phyloP scores from a whole-genome alignment of 2,329 filamentous ascomycete species.

The Arthrobotrys sinensis region DNA sequence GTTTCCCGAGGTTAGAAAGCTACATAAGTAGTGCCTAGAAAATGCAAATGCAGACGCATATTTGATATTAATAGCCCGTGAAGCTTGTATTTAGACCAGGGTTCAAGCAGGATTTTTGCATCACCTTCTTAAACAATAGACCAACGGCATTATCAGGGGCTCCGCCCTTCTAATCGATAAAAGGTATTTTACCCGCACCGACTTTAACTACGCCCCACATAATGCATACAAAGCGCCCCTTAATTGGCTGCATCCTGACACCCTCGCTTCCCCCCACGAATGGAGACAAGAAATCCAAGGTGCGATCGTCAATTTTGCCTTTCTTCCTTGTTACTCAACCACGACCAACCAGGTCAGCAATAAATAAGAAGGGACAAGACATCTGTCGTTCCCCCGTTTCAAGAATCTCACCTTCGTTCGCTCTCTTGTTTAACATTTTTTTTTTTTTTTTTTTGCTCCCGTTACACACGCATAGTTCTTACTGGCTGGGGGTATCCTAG shows the following conservation, averaged over 20 bases:
- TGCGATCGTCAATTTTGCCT: neutral
- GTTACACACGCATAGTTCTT: conserved; percentile 23
- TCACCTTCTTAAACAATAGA: neutral
- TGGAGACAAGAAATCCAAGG: neutral
- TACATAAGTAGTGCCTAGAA: conserved; percentile 5
- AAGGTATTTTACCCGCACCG: conserved; percentile 7
- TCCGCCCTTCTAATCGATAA: conserved; percentile 25
- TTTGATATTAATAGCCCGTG: conserved; percentile 19
- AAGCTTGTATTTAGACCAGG: neutral
- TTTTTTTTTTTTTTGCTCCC: neutral
- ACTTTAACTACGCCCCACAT: neutral
- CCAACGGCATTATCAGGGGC: conserved; percentile 3
- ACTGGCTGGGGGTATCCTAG: conserved; percentile 19
- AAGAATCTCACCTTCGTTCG: conserved; percentile 37
- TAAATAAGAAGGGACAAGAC: conserved; percentile 43
- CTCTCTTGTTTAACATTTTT: conserved; percentile 11
- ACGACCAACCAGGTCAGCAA: conserved; percentile 25
- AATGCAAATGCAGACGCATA: conserved; percentile 15
- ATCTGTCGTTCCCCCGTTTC: conserved; percentile 30
- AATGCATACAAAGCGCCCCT: conserved; percentile 1
- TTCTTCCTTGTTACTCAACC: neutral
- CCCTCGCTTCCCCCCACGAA: neutral
- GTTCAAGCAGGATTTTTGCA: conserved; percentile 16
- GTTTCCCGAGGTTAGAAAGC: neutral
- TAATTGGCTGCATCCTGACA: conserved; percentile 24